These are phyloP conservation scores for Neurospora cerealis DNA, from an alignment of 495 filamentous ascomycete genomes.

Conservation along the genomic window DNA sequence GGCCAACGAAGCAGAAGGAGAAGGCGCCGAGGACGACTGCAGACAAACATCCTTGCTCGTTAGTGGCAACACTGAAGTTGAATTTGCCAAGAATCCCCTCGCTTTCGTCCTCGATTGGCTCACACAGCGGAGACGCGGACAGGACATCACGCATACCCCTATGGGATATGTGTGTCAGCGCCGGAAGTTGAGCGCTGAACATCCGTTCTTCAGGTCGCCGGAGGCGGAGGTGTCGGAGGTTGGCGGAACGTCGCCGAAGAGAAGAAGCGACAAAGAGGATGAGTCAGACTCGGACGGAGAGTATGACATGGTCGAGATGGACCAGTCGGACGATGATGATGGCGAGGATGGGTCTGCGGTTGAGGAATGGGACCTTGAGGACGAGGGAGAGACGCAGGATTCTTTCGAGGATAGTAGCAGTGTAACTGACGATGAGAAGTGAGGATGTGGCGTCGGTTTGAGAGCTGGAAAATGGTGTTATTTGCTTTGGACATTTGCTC, in stretches of 20 bases:
- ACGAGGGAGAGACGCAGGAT: background rate
- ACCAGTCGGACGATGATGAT: background rate
- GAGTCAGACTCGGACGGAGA: background rate
- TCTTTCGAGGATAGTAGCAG: background rate
- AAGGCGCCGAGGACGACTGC: background rate
- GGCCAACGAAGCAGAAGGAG: background rate
- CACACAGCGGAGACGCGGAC: slow-evolving; percentile 37
- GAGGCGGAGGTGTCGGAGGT: background rate
- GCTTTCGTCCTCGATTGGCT: slow-evolving; percentile 44
- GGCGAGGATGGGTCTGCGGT: background rate
- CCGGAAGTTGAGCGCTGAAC: background rate
- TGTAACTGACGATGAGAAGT: background rate
- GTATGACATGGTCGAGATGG: background rate
- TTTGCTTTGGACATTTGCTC: background rate
- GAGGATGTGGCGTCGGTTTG: background rate
- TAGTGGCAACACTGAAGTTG: background rate
- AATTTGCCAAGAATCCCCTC: slow-evolving; percentile 21
- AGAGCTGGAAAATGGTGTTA: background rate
- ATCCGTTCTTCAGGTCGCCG: background rate
- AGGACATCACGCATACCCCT: slow-evolving; percentile 43
- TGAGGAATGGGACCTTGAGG: background rate
- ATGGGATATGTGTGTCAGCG: slow-evolving; percentile 41
- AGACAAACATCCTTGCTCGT: background rate
- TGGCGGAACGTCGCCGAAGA: background rate
- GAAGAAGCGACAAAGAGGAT: background rate